These are phyloP conservation scores for Penicillium sp. DNA, from an alignment of 2,329 filamentous ascomycete species.

Conservation along the genomic window DNA sequence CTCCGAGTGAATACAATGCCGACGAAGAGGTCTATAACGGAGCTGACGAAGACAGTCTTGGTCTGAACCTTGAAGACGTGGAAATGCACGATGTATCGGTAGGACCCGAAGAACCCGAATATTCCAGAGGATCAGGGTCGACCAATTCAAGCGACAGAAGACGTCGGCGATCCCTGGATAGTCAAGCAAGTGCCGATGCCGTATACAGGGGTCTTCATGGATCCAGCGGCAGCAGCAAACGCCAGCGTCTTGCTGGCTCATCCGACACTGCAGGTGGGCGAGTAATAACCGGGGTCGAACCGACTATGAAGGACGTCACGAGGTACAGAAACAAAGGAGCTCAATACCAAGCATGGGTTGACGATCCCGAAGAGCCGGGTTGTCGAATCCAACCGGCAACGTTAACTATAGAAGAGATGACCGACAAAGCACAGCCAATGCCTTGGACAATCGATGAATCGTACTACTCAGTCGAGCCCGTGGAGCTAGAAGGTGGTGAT, in stretches of 20 bases:
- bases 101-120: not conserved
- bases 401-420: not conserved
- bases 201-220: not conserved
- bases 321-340: not conserved
- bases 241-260: not conserved
- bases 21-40: not conserved
- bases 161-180: not conserved
- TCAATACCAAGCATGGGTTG: conserved; percentile 1
- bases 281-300: not conserved
- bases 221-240: not conserved
- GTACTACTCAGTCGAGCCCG: not conserved
- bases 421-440: not conserved
- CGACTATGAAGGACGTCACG: not conserved
- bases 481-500: not conserved
- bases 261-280: not conserved
- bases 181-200: not conserved
- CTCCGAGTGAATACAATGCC: not conserved
- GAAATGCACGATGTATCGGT: not conserved
- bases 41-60: not conserved
- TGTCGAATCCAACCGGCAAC: not conserved
- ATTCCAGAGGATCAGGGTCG: not conserved
- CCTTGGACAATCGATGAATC: not conserved
- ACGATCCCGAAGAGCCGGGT: not conserved
- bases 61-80: not conserved
- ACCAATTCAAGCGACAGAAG: not conserved